Conservation (phyloP, 73 alveolate species). For the Halteria grandinella region DNA sequence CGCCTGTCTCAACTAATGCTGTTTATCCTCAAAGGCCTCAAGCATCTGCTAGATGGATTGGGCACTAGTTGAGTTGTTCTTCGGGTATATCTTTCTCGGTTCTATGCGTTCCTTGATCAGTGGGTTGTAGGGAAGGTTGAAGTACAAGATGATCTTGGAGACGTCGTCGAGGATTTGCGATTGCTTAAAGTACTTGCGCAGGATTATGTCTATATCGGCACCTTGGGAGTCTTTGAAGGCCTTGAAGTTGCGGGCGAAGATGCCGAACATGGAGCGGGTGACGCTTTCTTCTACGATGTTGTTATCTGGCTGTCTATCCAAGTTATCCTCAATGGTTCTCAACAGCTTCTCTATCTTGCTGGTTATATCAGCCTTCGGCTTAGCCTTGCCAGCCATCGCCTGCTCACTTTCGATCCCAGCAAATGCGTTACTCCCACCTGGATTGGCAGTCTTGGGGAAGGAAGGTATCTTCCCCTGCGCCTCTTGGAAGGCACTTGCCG, state of each 20-base stretch:
- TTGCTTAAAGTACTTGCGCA: conserved; percentile 36
- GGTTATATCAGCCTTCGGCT: conserved; percentile 11
- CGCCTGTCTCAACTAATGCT: conserved; percentile 24
- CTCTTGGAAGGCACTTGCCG: conserved; percentile 3
- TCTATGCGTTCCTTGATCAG: not conserved
- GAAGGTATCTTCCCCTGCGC: conserved; percentile 12
- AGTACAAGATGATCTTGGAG: conserved; percentile 53
- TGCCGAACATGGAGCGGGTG: conserved; percentile 58
- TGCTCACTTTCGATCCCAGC: too few species aligned
- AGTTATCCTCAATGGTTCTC: conserved; percentile 39
- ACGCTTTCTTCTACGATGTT: conserved; percentile 59
- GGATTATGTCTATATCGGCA: conserved; percentile 28
- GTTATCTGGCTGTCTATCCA: conserved; percentile 48
- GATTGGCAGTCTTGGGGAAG: conserved; percentile 1
- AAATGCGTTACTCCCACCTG: too few species aligned
- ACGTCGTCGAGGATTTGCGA: conserved; percentile 47
- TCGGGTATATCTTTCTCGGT: conserved; percentile 57
- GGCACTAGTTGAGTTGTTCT: not conserved
- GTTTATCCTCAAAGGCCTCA: conserved; percentile 63
- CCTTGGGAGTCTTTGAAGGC: conserved; percentile 17
- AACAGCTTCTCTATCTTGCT: conserved; percentile 47
- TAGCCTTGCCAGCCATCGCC: too few species aligned
- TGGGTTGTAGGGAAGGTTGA: conserved; percentile 54
- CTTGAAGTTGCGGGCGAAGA: conserved; percentile 49
- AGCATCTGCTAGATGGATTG: conserved; percentile 49